Evolutionary conservation across 2,329 filamentous ascomycete species (phyloP).

Genomic region (Aspergillus fischeri): DNA sequence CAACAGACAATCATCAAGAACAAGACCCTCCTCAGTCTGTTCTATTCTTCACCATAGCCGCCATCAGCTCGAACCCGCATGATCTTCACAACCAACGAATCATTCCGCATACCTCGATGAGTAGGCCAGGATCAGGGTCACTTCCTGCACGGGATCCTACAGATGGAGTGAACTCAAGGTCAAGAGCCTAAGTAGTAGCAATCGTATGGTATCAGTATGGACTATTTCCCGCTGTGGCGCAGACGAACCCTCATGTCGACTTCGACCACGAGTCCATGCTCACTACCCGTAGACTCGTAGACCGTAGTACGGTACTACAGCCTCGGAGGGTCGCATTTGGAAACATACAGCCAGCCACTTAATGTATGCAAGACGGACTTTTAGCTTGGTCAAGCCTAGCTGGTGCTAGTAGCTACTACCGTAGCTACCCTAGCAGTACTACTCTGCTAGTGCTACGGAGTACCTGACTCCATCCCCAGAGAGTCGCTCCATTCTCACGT

Average conservation of each 20-base stretch:
- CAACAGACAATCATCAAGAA: neutral
- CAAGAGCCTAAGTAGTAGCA: neutral
- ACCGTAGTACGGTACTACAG: neutral
- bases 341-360: neutral
- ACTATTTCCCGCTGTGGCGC: too few relatives aligned
- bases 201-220: neutral
- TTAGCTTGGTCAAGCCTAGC: neutral
- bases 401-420: neutral
- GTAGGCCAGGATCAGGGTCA: neutral
- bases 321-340: neutral
- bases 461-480: neutral
- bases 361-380: neutral
- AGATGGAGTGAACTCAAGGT: neutral
- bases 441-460: neutral
- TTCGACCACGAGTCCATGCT: neutral
- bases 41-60: neutral
- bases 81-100: neutral
- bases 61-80: neutral
- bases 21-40: too few relatives aligned
- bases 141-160: neutral
- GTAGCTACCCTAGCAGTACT: neutral
- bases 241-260: too few relatives aligned
- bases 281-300: neutral
- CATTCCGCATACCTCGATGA: neutral
- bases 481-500: too few relatives aligned